phyloP scores from a whole-genome alignment of 2,329 filamentous ascomycete species.

The Fusarium papillatum region DNA sequence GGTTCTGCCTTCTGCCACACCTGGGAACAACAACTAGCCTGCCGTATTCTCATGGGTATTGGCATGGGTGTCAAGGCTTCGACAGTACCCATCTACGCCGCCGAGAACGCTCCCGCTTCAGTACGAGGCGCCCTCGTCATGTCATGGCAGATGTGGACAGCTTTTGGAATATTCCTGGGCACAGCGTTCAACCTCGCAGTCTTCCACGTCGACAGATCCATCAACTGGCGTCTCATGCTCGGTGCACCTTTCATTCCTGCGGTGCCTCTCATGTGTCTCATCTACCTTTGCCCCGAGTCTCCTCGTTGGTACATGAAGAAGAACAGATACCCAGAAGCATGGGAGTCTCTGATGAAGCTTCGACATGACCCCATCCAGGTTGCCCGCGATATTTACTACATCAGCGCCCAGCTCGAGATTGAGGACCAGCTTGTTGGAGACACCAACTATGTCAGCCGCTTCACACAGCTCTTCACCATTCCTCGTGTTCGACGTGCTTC shows the following conservation, averaged over 20 bases:
- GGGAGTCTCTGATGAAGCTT: constrained; percentile 64
- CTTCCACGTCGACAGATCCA: constrained; percentile 32
- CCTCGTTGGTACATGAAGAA: constrained; percentile 78
- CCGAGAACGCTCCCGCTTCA: constrained; percentile 77
- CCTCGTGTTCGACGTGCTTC: constrained; percentile 79
- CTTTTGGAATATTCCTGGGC: constrained; percentile 64
- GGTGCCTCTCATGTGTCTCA: constrained; percentile 63
- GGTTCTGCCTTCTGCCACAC: constrained; percentile 74
- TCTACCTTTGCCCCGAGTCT: constrained; percentile 75
- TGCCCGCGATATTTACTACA: constrained; percentile 72
- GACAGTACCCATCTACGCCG: constrained; percentile 80
- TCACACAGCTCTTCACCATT: constrained; percentile 75
- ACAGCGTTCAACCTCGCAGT: constrained; percentile 53
- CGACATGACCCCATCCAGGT: constrained; percentile 68
- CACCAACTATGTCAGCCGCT: constrained; percentile 60
- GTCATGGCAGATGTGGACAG: constrained; percentile 82
- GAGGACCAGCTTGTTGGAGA: constrained; percentile 54
- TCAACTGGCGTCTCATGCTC: constrained; percentile 60
- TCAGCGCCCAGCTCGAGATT: constrained; percentile 57
- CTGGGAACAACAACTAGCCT: constrained; percentile 77
- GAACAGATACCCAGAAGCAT: constrained; percentile 71
- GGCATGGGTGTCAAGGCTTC: constrained; percentile 77
- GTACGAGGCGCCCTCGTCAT: constrained; percentile 84
- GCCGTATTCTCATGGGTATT: constrained; percentile 77
- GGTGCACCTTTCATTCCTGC: constrained; percentile 73